Evolutionary conservation across 805 yeast species (phyloP), one percentile per base, ranked within the genome.

Genomic region (Grigorovia humatica): DNA sequence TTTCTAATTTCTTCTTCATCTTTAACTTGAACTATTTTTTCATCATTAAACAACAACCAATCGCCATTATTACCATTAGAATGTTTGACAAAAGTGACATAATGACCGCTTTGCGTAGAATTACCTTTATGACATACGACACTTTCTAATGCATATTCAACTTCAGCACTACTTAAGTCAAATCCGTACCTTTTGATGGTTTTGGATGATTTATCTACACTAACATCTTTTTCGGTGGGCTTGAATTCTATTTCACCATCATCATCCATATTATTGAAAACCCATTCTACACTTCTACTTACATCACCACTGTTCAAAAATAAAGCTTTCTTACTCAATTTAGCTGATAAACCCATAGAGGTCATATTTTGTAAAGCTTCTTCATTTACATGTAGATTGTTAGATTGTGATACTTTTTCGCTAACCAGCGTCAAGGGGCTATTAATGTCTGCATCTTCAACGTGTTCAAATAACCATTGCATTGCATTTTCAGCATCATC

Each of bases 41-140:
- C 97, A 63, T 89, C 97, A 63, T 89, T 89, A 70, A 81, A 90
- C 44, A 89, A 70, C 1, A 84, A 83, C 96, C 96, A 88, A 50
- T 73, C 70, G 12, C 55, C 62, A 38, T 38, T 38, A 49, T 59
- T 64, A 1, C 72, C 75, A 2, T 70, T 53, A 1, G 13, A 1
- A 53, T 79, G 77, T 51, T 73, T 76, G 35, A 86, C 72, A 60
- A 85, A 89, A 1, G 83, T 86, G 43, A 90, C 96, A 66, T 89
- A 89, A 65, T 89, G 97, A 0, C 96, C 96, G 0, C 96, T 86
- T 58, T 90, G 96, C 1, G 88, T 84, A 12, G 95, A 84, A 1
- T 81, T 74, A 8, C 97, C 97, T 65, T 89, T 90, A 66, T 89
- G 97, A 64, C 96, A 88, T 15, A 90, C 74, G 5, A 86, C 83